Conservation (phyloP, 768 basidiomycete species). For the Lyophyllum shimeji region DNA sequence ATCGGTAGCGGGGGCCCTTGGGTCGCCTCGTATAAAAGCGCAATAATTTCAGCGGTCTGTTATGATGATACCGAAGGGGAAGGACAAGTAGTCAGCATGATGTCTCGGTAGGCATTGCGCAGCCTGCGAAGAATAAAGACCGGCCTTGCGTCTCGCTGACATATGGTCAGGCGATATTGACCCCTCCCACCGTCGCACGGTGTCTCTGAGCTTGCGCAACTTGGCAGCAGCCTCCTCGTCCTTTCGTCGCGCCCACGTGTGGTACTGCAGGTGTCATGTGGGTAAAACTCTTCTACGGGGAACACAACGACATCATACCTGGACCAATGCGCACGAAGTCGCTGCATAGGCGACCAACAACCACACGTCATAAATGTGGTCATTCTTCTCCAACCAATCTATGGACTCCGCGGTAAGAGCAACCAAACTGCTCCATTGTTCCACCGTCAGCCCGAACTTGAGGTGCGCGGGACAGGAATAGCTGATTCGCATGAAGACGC, state of each 20-base stretch:
- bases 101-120: slow-evolving; percentile 5
- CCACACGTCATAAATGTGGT: slow-evolving; percentile 83
- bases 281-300: not conserved
- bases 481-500: slow-evolving; percentile 97
- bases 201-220: slow-evolving; percentile 79
- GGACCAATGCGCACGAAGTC: slow-evolving; percentile 87
- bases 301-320: too few relatives aligned
- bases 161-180: slow-evolving; percentile 90
- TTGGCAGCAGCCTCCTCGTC: slow-evolving; percentile 74
- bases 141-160: slow-evolving; percentile 87
- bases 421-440: slow-evolving; percentile 77
- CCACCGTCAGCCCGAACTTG: slow-evolving; percentile 80
- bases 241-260: slow-evolving; percentile 86
- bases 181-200: slow-evolving; percentile 84
- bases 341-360: slow-evolving; percentile 84
- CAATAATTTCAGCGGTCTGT: slow-evolving; percentile 91
- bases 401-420: slow-evolving; percentile 76
- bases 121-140: slow-evolving; percentile 26
- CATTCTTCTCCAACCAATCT: slow-evolving; percentile 86
- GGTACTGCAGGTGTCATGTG: slow-evolving; percentile 58
- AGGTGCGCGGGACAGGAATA: slow-evolving; percentile 90
- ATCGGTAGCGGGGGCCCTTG: slow-evolving; percentile 58
- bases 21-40: slow-evolving; percentile 91
- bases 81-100: slow-evolving; percentile 7
- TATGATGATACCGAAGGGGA: slow-evolving; percentile 5